phyloP scores from a whole-genome alignment of 2,329 filamentous ascomycete genomes.

The Sporothrix luriei region DNA sequence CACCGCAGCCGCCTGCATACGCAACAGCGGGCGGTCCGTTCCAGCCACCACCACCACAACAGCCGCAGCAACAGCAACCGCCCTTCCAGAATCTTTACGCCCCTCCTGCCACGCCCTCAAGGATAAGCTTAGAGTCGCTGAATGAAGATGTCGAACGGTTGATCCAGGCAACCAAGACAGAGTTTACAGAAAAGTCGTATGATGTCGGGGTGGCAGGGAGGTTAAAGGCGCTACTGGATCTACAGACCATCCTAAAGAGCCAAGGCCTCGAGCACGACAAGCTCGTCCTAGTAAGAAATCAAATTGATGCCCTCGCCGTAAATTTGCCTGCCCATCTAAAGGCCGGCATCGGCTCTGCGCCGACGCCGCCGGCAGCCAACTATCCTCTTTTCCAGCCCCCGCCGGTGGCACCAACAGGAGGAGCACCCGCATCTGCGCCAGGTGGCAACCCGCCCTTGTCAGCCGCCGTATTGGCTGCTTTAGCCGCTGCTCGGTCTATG shows the following conservation, averaged over 20 bases:
- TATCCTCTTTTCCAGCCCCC: constrained; percentile 33
- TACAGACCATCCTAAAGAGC: constrained; percentile 77
- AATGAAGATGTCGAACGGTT: constrained; percentile 81
- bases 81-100: constrained; percentile 7
- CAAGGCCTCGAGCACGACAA: constrained; percentile 79
- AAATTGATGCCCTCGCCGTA: constrained; percentile 77
- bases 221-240: constrained; percentile 80
- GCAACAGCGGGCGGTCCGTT: constrained; percentile 46
- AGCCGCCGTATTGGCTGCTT: constrained; percentile 33
- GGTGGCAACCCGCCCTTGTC: constrained; percentile 28
- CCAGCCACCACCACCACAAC: constrained; percentile 46
- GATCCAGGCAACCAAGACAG: constrained; percentile 70
- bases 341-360: constrained; percentile 41
- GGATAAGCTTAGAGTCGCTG: constrained; percentile 70
- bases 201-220: constrained; percentile 76
- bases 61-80: constrained; percentile 25
- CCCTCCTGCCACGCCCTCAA: constrained; percentile 45
- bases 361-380: constrained; percentile 41
- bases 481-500: constrained; percentile 37
- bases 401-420: constrained; percentile 45
- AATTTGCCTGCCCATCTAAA: constrained; percentile 55
- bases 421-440: constrained; percentile 29
- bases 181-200: constrained; percentile 74
- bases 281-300: constrained; percentile 79
- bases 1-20: constrained; percentile 46